Conservation (phyloP, 805 yeast species). For the Wickerhamiella occidentalis region DNA sequence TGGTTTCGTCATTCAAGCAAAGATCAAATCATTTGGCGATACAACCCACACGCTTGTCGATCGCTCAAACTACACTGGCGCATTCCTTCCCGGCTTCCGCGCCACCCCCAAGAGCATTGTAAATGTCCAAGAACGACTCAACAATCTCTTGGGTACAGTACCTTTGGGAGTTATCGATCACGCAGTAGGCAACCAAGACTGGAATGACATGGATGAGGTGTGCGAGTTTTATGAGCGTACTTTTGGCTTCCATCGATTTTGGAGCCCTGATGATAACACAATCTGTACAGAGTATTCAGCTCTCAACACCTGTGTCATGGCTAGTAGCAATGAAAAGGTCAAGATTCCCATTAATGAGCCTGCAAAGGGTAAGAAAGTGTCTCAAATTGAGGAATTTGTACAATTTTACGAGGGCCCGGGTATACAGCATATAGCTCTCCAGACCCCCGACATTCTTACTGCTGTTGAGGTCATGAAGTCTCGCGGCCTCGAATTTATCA, state of each 20-base stretch:
- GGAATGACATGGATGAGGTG: slow-evolving; percentile 50
- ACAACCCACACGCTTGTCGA: slow-evolving; percentile 59
- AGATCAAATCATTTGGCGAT: slow-evolving; percentile 45
- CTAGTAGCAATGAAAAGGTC: slow-evolving; percentile 48
- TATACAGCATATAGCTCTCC: slow-evolving; percentile 68
- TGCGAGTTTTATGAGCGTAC: slow-evolving; percentile 49
- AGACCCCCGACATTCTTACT: slow-evolving; percentile 46
- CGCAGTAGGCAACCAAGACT: slow-evolving; percentile 65
- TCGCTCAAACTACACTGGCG: slow-evolving; percentile 27
- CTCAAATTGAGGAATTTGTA: slow-evolving; percentile 74
- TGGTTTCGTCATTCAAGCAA: slow-evolving; percentile 46
- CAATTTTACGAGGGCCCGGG: slow-evolving; percentile 72
- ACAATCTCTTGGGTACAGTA: slow-evolving; percentile 29
- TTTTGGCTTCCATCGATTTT: slow-evolving; percentile 64
- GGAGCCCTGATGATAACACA: slow-evolving; percentile 76
- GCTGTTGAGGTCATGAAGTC: slow-evolving; percentile 41
- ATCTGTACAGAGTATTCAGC: slow-evolving; percentile 62
- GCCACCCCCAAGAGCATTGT: not conserved
- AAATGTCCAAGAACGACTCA: slow-evolving; percentile 19
- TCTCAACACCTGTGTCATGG: slow-evolving; percentile 63
- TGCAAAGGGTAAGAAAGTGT: slow-evolving; percentile 48
- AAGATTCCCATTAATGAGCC: slow-evolving; percentile 85
- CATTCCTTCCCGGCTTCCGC: slow-evolving; percentile 44
- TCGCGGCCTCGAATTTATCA: slow-evolving; percentile 63
- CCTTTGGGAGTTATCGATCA: slow-evolving; percentile 48